Base-by-base conservation (phyloP, 2,329 filamentous ascomycete genomes). In the Penicillium olsonii region DNA sequence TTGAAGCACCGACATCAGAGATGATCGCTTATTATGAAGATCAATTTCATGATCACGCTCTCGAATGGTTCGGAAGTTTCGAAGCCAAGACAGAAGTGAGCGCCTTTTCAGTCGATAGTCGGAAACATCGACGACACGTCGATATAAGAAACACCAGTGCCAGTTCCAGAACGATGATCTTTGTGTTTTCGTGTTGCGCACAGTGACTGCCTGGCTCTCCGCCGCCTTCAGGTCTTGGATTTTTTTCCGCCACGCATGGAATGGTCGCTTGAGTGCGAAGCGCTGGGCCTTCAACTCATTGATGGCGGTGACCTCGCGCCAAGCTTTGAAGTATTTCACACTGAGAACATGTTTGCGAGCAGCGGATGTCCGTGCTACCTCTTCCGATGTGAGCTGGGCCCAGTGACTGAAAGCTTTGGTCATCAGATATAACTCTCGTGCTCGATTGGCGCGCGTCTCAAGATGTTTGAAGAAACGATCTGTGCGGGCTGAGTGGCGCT, bases 291-390 rank as follows among this genome's bases (percentile, higher is more conserved):
- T 79, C 35, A 77, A 61, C 47, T 83, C 78, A 55, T 87, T 84
- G 42, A 83, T 76, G 1, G 77, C 75, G 0, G 84, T 86, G 46
- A 88, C 82, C 50, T 83, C 78, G 20, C 81, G 78, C 87, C 87
- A 90, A 7, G 83, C 83, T 50, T 81, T 82, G 67, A 89, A 90
- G 53, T 84, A 85, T 47, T 82, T 81, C 11, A 81, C 83, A 47
- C 85, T 78, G 45, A 94, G 72, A 52, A 92, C 83, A 64, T 90
- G 87, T 53, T 83, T 78, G 54, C 87, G 80, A 17, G 88, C 89
- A 35, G 84, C 77, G 4, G 81, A 82, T 4, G 87, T 89, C 34
- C 83, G 80, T 54, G 84, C 79, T 14, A 84, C 75, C 61, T 89
- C 83, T 12, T 88, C 83, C 5, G 78, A 79, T 10, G 87, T 80